Evolutionary conservation across 2,329 filamentous ascomycete genomes (phyloP), one percentile per base, ranked within the genome.

Genomic region (Stagonosporopsis tanaceti): DNA sequence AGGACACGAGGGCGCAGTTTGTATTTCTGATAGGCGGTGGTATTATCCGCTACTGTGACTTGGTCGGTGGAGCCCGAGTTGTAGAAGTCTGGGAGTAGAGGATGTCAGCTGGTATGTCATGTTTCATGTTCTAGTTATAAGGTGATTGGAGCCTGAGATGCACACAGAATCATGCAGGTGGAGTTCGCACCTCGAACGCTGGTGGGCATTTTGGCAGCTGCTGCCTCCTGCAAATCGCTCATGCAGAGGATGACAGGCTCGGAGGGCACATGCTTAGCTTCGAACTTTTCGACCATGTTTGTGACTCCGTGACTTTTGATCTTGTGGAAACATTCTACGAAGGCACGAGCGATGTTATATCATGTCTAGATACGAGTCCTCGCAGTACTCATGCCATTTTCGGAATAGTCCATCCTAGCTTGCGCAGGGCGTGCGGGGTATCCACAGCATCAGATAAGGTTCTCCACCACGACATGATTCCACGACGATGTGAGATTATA

Each of bases 1-100:
- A 53, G 50, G 5, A 53, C 41, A 4, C 42, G 50, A 14, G 50
- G 41, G 17, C 50, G 50, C 6, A 53, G 11, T 30, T 47, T 53
- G 20, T 53, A 53, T 22, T 53, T 53, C 2, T 24, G 28, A 20
- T 40, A 53, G 20, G 50, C 50, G 7, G 6, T 14, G n/a, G 25
- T 39, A 15, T 53, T 53, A 17, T 40, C 50, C 1, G 17, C 14
- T 8, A 53, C 8, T 20, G 50, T 47, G 42, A 46, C 25, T 28
- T 84, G 73, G 60, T 84, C 82, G 74, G 85, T 85, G 5, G 83
- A 82, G 6, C 84, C 84, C 58, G 82, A 83, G 65, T 86, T 85
- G 69, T 82, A 86, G 71, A 85, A 86, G 47, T 85, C 84, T 79
- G 20, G 14, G 27, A 4, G 28, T 9, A 6, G 34, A 2, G 12